These are phyloP conservation scores for Cnidoscolus chayamansa DNA, from an alignment of 441 rosid genomes.

Conservation along the genomic window DNA sequence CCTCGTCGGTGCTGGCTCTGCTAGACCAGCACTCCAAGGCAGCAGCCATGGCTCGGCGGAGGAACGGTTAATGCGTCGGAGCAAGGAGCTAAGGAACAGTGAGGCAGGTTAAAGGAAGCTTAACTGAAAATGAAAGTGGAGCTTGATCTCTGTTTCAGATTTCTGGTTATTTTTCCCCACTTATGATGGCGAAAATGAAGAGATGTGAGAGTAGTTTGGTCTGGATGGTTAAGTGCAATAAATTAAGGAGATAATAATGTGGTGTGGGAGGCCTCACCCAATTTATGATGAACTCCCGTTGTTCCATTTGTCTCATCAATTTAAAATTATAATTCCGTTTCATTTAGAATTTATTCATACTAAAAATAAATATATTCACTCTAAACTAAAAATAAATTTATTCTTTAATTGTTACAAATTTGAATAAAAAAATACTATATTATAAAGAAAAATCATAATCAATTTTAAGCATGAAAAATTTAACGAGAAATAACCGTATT, in stretches of 20 bases:
- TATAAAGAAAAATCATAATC: too few species aligned
- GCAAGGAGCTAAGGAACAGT: background rate
- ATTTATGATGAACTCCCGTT: background rate
- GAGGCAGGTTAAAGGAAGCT: background rate
- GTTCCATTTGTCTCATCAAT: background rate
- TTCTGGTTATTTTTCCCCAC: background rate
- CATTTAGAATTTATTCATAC: too few species aligned
- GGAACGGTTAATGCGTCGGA: background rate
- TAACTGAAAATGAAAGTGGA: background rate
- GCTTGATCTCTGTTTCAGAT: background rate
- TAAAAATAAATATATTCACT: too few species aligned
- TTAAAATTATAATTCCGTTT: too few species aligned
- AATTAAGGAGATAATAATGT: background rate
- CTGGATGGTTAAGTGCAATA: slow-evolving; percentile 17
- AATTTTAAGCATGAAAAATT: too few species aligned
- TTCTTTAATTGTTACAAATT: too few species aligned
- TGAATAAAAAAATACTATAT: too few species aligned
- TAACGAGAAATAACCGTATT: too few species aligned
- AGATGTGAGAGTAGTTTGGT: background rate
- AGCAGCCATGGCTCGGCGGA: slow-evolving; percentile 53
- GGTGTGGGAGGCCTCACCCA: background rate
- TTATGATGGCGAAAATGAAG: slow-evolving; percentile 8
- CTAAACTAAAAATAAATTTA: too few species aligned
- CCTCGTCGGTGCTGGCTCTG: slow-evolving; percentile 78
- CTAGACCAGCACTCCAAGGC: slow-evolving; percentile 95